Conservation (phyloP, 2,329 filamentous ascomycete species). For the Cadophora gregata region DNA sequence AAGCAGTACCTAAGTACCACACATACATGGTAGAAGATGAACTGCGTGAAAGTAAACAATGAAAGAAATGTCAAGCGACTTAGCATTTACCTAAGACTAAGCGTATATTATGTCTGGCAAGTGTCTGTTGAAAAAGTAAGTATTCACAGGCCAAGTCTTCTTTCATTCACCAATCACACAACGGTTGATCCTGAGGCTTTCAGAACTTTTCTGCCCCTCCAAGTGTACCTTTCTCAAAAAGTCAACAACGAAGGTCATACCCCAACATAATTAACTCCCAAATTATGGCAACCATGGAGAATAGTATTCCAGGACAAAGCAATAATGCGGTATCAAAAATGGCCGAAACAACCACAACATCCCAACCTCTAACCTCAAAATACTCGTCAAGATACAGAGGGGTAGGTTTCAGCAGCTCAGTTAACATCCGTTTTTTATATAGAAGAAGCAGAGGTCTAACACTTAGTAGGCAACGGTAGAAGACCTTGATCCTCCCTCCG, state of each 20-base stretch:
- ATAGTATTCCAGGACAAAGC: slow-evolving; percentile 31
- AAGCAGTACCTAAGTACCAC: too few relatives aligned
- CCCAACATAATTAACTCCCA: slow-evolving; percentile 1
- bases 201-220: slow-evolving; percentile 23
- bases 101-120: neutral
- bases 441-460: slow-evolving; percentile 16
- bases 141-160: neutral
- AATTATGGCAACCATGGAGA: slow-evolving; percentile 31
- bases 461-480: slow-evolving; percentile 80
- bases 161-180: slow-evolving; percentile 21
- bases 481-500: slow-evolving; percentile 92
- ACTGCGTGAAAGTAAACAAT: neutral
- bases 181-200: slow-evolving; percentile 20
- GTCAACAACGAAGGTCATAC: neutral
- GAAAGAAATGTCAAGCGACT: neutral
- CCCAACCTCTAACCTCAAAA: slow-evolving; percentile 38
- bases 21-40: too few relatives aligned
- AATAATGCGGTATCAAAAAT: slow-evolving; percentile 33
- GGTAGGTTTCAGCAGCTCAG: slow-evolving; percentile 46
- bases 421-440: neutral
- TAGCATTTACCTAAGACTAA: neutral
- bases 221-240: neutral
- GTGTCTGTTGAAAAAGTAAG: neutral
- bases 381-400: slow-evolving; percentile 56
- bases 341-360: slow-evolving; percentile 35